Evolutionary conservation across 2,329 filamentous ascomycete species (phyloP).

Genomic region (Calycina herbarum): DNA sequence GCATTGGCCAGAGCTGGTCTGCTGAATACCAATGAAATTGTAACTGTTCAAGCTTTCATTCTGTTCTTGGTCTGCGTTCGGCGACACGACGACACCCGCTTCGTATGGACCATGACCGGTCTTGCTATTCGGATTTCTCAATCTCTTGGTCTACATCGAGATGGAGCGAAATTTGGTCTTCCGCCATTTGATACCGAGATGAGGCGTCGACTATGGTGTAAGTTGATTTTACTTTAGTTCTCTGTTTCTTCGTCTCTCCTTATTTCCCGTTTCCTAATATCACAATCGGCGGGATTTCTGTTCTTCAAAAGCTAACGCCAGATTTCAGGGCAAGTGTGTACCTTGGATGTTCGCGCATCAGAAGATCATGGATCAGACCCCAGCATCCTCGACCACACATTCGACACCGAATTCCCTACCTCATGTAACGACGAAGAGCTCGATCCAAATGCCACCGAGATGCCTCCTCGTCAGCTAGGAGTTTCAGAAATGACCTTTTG

Average conservation of each 20-base stretch:
- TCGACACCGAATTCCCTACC: conserved; percentile 55
- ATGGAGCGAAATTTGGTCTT: conserved; percentile 54
- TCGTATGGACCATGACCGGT: conserved; percentile 58
- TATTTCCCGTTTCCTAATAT: not conserved
- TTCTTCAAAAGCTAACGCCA: not conserved
- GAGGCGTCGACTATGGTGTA: conserved; percentile 56
- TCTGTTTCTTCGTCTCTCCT: not conserved
- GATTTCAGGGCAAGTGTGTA: conserved; percentile 49
- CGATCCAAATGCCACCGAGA: conserved; percentile 36
- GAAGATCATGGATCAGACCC: conserved; percentile 65
- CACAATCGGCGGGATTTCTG: not conserved
- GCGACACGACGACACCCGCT: conserved; percentile 44
- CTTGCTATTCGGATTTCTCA: conserved; percentile 59
- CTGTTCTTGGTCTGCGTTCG: conserved; percentile 56
- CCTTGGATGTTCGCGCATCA: conserved; percentile 59
- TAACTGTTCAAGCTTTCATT: conserved; percentile 55
- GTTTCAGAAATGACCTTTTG: conserved; percentile 43
- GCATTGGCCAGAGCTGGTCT: conserved; percentile 55
- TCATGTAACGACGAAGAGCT: conserved; percentile 53
- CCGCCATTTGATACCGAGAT: conserved; percentile 62
- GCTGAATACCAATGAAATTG: conserved; percentile 52
- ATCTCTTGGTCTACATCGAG: conserved; percentile 59
- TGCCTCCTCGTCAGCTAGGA: conserved; percentile 31
- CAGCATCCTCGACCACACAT: conserved; percentile 56
- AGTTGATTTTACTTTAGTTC: not conserved